Conservation (phyloP, 1,284 basidiomycete genomes). For the Rugiboletus extremiorientalis region DNA sequence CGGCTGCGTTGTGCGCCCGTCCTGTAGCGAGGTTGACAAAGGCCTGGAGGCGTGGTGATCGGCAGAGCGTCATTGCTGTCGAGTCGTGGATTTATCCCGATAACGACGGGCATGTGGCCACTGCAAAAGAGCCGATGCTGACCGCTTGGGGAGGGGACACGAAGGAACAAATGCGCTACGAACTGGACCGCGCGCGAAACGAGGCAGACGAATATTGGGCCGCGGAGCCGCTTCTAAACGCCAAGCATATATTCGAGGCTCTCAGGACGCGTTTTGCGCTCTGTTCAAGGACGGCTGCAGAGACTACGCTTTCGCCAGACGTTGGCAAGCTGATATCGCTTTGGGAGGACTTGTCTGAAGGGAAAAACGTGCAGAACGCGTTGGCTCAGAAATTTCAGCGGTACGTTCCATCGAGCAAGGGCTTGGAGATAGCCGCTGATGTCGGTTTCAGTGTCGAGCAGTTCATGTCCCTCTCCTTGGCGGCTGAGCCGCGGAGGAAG, state of each 20-base stretch:
- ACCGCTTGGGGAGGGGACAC: slow-evolving; percentile 69
- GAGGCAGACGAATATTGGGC: slow-evolving; percentile 44
- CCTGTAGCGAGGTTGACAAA: slow-evolving; percentile 75
- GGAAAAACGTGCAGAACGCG: slow-evolving; percentile 38
- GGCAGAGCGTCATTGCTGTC: slow-evolving; percentile 52
- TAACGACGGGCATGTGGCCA: slow-evolving; percentile 34
- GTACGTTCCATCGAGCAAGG: slow-evolving; percentile 38
- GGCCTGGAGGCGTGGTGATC: slow-evolving; percentile 72
- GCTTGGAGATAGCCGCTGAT: slow-evolving; percentile 10
- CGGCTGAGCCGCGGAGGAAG: slow-evolving; percentile 67
- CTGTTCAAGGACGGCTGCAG: slow-evolving; percentile 46
- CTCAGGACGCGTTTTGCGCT: slow-evolving; percentile 52
- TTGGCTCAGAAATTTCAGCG: slow-evolving; percentile 60
- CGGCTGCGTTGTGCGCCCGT: slow-evolving; percentile 62
- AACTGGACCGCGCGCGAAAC: slow-evolving; percentile 42
- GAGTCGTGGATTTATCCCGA: slow-evolving; percentile 63
- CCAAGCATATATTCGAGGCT: slow-evolving; percentile 49
- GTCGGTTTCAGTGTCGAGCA: slow-evolving; percentile 60
- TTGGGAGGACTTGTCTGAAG: slow-evolving; percentile 51
- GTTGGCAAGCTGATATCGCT: slow-evolving; percentile 49
- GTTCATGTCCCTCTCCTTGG: slow-evolving; percentile 74
- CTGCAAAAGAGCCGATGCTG: slow-evolving; percentile 45
- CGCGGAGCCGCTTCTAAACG: slow-evolving; percentile 42
- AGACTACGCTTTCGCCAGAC: slow-evolving; percentile 37
- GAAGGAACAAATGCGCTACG: slow-evolving; percentile 34